Evolutionary conservation across 805 yeast genomes (phyloP), one percentile per base, ranked within the genome.

Genomic region (Pichia ethanolica): DNA sequence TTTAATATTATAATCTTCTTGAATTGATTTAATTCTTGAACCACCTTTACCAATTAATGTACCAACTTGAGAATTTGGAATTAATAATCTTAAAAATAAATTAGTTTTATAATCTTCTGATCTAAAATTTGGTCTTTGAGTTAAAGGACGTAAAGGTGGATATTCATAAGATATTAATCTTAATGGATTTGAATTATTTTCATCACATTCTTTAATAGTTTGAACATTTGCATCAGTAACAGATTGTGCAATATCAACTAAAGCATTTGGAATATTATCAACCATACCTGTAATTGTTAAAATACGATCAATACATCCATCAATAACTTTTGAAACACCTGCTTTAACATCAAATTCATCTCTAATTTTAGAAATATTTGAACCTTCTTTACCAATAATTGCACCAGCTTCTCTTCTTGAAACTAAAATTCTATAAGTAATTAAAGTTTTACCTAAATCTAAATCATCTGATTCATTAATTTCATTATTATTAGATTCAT

Each of bases 331-430:
- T 12, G 95, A 83, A 42, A 89, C 88, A 14, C 95, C 96, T 5
- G 95, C 95, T 62, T 84, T 86, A 51, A 89, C 89, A 49, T 77
- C 76, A 33, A 91, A 86, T 51, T 77, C 77, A 45, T 79, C 88
- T 56, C 96, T 75, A 43, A 89, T 79, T 35, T 77, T 74, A 48
- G 89, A 85, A 52, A 89, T 89, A 48, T 83, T 83, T 45, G 75
- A 72, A 42, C 97, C 97, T 55, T 79, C 84, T 56, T 85, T 85
- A 47, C 97, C 97, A 58, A 89, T 89, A 53, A 89, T 79, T 53
- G 89, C 86, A 14, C 96, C 96, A 11, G 95, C 90, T 65, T 89
- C 97, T 61, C 83, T 85, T 48, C 89, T 78, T 3, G 93, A 81
- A 20, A 89, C 85, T 32, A 89, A 73, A 1, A 88, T 77, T 51